Percentiles rank a stretch among this genome's conserved stretches.
Conservation (phyloP, 1,284 basidiomycete species). For the Ustilago sp. region DNA sequence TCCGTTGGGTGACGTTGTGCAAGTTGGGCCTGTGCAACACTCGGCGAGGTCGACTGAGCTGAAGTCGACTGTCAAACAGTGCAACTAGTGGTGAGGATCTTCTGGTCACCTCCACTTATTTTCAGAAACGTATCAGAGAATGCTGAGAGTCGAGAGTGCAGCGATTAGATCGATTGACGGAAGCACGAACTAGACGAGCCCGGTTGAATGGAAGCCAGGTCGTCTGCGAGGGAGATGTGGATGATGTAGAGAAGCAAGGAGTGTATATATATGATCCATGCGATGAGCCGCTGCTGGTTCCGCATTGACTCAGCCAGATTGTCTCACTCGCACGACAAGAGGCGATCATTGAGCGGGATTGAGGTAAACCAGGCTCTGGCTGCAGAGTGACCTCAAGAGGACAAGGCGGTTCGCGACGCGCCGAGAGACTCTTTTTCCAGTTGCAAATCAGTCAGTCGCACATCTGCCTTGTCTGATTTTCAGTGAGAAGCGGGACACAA, state of each 20-base stretch:
- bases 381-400: conserved; percentile 26
- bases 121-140: background rate
- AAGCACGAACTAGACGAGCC: conserved; percentile 21
- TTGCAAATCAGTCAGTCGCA: background rate
- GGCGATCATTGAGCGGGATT: background rate
- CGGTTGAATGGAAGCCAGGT: conserved; percentile 19
- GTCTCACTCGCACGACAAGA: conserved; percentile 20
- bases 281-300: conserved; percentile 30
- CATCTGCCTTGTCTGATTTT: background rate
- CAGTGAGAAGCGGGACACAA: background rate
- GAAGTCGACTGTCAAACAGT: background rate
- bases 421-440: conserved; percentile 8
- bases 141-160: conserved; percentile 2
- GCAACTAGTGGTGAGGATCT: background rate
- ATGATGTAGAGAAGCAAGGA: conserved; percentile 19
- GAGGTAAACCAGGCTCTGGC: background rate
- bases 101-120: background rate
- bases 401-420: conserved; percentile 32
- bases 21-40: background rate
- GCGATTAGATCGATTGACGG: conserved; percentile 10
- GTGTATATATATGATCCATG: conserved; percentile 38
- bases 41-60: background rate
- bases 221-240: conserved; percentile 6
- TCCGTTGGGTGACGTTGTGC: too few relatives aligned
- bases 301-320: conserved; percentile 21